Percentiles rank a stretch among this genome's conserved stretches.
These are phyloP conservation scores for Inonotus hispidus DNA, from an alignment of 1,284 basidiomycete species.

Conservation along the genomic window DNA sequence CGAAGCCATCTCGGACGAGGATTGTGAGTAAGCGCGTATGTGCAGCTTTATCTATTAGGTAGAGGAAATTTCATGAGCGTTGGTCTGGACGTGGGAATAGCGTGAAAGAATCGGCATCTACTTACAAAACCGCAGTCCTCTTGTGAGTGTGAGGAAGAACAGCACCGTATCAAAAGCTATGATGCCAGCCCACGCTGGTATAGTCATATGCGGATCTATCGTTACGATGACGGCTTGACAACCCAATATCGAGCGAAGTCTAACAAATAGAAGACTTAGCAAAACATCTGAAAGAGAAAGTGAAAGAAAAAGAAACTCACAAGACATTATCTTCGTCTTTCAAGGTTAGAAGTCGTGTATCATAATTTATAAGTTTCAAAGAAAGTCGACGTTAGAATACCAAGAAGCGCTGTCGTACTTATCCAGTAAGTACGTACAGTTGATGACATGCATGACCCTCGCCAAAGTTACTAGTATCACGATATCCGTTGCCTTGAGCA, in stretches of 20 bases:
- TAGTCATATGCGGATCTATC: background rate
- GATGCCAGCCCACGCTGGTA: slow-evolving; percentile 5
- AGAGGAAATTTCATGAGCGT: background rate
- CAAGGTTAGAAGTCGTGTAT: no score
- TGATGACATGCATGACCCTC: background rate
- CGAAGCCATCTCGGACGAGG: slow-evolving; percentile 9
- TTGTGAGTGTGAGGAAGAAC: background rate
- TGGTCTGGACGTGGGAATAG: background rate
- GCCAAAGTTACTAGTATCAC: slow-evolving; percentile 1
- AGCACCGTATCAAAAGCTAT: slow-evolving; percentile 9
- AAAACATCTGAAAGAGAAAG: no score
- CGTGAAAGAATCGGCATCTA: no score
- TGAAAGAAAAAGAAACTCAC: no score
- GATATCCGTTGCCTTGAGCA: background rate
- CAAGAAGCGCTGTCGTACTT: no score
- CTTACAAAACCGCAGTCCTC: background rate
- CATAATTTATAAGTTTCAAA: no score
- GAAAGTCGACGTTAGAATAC: no score
- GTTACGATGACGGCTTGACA: background rate
- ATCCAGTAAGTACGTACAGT: background rate
- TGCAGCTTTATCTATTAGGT: background rate
- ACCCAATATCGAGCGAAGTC: background rate
- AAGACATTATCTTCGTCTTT: no score
- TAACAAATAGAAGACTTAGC: no score
- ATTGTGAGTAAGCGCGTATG: background rate